Evolutionary conservation across 352 stramenopile species (phyloP).

Genomic region (Pythium angustatum): DNA sequence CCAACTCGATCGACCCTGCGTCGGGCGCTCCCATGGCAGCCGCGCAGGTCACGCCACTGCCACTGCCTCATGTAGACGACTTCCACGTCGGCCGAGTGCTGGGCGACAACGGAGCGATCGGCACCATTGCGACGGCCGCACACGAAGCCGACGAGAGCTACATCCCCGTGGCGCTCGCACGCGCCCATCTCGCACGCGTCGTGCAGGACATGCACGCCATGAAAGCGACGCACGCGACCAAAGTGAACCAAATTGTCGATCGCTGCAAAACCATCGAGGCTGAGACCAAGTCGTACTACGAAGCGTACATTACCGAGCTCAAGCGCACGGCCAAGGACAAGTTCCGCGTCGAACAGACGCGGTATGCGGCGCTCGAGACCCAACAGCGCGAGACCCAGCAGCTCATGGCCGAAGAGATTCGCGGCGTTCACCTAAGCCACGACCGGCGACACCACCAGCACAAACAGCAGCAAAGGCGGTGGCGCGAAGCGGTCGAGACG

Average conservation of each 20-base stretch:
- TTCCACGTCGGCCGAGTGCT: slow-evolving; percentile 57
- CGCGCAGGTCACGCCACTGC: slow-evolving; percentile 19
- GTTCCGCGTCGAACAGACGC: slow-evolving; percentile 33
- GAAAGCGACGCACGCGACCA: slow-evolving; percentile 62
- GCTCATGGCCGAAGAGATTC: slow-evolving; percentile 7
- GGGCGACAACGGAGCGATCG: slow-evolving; percentile 10
- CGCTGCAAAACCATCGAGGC: slow-evolving; percentile 58
- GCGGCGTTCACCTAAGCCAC: slow-evolving; percentile 20
- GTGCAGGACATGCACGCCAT: slow-evolving; percentile 79
- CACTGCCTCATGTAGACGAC: slow-evolving; percentile 1
- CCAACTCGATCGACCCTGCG: too few species aligned
- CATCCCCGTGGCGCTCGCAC: slow-evolving; percentile 71
- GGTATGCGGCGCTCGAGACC: slow-evolving; percentile 36
- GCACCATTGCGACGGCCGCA: slow-evolving; percentile 4
- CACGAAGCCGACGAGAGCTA: slow-evolving; percentile 56
- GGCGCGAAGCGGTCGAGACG: slow-evolving; percentile 42
- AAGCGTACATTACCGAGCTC: slow-evolving; percentile 46
- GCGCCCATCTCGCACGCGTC: slow-evolving; percentile 57
- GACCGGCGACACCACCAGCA: slow-evolving; percentile 32
- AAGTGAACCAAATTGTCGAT: slow-evolving; percentile 52
- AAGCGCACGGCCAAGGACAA: slow-evolving; percentile 41
- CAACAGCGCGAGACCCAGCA: slow-evolving; percentile 22
- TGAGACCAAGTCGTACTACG: slow-evolving; percentile 58
- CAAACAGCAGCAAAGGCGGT: slow-evolving; percentile 28
- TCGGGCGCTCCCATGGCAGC: background rate